phyloP scores from a whole-genome alignment of 495 filamentous ascomycete species.

The Trichoderma reesei region DNA sequence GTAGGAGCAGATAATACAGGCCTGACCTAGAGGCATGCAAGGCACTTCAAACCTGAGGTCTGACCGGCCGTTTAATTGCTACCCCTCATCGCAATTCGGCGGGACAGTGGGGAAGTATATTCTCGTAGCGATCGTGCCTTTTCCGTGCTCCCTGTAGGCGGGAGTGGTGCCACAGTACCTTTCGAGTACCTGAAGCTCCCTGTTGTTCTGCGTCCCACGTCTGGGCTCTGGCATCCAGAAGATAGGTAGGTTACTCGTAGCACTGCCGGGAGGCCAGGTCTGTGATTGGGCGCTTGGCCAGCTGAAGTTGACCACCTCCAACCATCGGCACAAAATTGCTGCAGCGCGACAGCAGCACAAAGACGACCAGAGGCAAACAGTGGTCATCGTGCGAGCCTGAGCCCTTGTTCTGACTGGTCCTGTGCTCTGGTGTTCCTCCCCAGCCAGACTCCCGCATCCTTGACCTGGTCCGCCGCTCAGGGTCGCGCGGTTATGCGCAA shows the following conservation, averaged over 20 bases:
- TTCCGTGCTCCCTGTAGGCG: too few relatives aligned
- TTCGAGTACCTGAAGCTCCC: background rate
- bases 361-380: background rate
- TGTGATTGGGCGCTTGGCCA: background rate
- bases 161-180: too few relatives aligned
- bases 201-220: background rate
- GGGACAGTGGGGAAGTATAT: too few relatives aligned
- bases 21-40: too few relatives aligned
- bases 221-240: background rate
- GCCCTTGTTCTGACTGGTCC: background rate
- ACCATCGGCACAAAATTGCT: background rate
- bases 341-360: background rate
- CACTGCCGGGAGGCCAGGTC: background rate
- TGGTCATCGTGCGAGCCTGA: background rate
- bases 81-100: too few relatives aligned
- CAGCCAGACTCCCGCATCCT: background rate
- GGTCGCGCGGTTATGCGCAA: slow-evolving; percentile 6
- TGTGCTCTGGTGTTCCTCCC: background rate
- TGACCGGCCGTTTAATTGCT: too few relatives aligned
- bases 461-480: background rate
- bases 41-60: too few relatives aligned
- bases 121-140: too few relatives aligned
- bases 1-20: too few relatives aligned
- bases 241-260: too few relatives aligned
- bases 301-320: background rate